Percentiles rank a stretch among this genome's conserved stretches.
Evolutionary conservation across 1,284 basidiomycete species (phyloP).

Genomic region (Termitomyces sp.): DNA sequence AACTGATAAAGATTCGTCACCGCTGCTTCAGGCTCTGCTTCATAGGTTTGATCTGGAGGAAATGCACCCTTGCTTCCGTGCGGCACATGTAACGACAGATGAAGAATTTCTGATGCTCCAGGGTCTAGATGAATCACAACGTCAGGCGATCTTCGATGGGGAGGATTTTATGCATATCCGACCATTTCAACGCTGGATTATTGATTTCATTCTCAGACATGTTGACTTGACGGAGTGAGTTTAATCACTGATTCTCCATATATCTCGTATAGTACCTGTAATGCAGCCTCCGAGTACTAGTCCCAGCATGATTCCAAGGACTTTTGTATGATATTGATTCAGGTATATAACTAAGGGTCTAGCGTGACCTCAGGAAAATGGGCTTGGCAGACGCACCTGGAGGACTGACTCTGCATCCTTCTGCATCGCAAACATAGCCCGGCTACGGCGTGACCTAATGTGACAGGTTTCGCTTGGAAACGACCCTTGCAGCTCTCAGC

Average conservation of each 20-base stretch:
- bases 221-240: neutral
- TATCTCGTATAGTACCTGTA: neutral
- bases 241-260: neutral
- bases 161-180: conserved; percentile 11
- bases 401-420: too few species aligned
- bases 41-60: conserved; percentile 19
- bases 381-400: too few species aligned
- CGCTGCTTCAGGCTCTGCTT: neutral
- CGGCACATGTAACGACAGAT: conserved; percentile 19
- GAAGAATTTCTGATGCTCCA: conserved; percentile 17
- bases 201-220: neutral
- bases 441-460: too few species aligned
- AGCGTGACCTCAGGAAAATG: too few species aligned
- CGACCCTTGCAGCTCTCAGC: neutral
- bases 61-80: conserved; percentile 20
- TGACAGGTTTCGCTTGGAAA: too few species aligned
- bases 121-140: conserved; percentile 11
- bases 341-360: too few species aligned
- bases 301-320: too few species aligned
- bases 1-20: neutral
- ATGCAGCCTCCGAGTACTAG: too few species aligned
- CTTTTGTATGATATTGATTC: too few species aligned
- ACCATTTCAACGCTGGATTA: conserved; percentile 3
- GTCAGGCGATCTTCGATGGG: conserved; percentile 11
- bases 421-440: too few species aligned